These are phyloP conservation scores for Bryum argenteum DNA, from an alignment of 225 moss, liverwort and hornwort genomes.

Conservation along the genomic window DNA sequence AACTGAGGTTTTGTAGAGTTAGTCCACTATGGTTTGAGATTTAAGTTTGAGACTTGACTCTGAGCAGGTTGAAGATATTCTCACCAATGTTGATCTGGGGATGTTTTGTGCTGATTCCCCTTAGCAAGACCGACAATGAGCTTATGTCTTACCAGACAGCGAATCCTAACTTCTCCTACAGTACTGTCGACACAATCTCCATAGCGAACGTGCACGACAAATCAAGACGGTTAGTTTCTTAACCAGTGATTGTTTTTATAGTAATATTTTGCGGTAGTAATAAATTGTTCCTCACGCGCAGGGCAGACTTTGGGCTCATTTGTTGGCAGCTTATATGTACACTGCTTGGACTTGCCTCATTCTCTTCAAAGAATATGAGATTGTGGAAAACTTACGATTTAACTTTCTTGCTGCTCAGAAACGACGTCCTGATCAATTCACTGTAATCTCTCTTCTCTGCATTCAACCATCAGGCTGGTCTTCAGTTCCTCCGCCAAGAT, in stretches of 20 bases:
- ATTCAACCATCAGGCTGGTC: constrained; percentile 1
- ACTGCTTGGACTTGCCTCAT: constrained; percentile 77
- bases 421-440: constrained; percentile 85
- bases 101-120: constrained; percentile 67
- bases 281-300: constrained; percentile 39
- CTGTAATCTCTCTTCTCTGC: constrained; percentile 45
- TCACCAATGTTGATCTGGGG: constrained; percentile 71
- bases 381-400: constrained; percentile 66
- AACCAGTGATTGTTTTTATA: neutral
- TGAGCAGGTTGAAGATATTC: constrained; percentile 84
- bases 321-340: constrained; percentile 72
- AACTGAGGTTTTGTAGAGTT: neutral
- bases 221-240: constrained; percentile 64
- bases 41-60: neutral
- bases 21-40: neutral
- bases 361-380: constrained; percentile 66
- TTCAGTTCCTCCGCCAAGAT: neutral
- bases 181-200: constrained; percentile 74
- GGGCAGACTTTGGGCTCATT: constrained; percentile 88
- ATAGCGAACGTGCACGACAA: constrained; percentile 81
- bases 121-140: constrained; percentile 70
- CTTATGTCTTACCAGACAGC: constrained; percentile 33
- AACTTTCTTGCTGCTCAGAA: constrained; percentile 73
- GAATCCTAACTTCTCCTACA: constrained; percentile 45
- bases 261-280: neutral